Evolutionary conservation across 2,329 filamentous ascomycete genomes (phyloP).

Genomic region (Penicillium sp.): DNA sequence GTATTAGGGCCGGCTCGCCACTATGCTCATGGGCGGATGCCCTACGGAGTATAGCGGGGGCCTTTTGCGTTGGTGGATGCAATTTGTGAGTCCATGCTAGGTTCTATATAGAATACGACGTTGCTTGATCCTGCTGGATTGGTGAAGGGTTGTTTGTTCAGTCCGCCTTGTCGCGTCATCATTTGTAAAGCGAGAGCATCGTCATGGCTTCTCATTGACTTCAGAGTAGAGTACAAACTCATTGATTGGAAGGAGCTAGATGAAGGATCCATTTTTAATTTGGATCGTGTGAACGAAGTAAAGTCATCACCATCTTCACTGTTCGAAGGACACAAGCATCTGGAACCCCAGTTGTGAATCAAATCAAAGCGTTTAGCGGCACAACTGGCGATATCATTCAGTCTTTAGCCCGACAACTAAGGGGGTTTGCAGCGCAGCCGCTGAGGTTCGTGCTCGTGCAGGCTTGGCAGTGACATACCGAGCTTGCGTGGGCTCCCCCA

Average conservation of each 20-base stretch:
- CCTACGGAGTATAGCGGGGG: background rate
- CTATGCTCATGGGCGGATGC: background rate
- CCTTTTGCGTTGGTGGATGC: background rate
- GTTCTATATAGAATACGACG: background rate
- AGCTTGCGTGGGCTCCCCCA: constrained; percentile 7
- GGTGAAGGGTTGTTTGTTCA: background rate
- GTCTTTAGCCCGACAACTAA: background rate
- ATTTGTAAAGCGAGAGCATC: background rate
- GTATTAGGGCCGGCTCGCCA: background rate
- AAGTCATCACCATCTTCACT: background rate
- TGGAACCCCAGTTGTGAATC: background rate
- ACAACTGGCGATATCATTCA: background rate
- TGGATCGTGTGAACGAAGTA: background rate
- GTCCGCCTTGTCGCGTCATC: background rate
- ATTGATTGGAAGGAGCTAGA: background rate
- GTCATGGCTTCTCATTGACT: background rate
- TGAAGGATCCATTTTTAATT: background rate
- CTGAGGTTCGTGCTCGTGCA: background rate
- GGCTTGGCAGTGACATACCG: constrained; percentile 2
- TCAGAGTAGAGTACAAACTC: background rate
- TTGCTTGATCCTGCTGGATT: background rate
- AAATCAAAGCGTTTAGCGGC: background rate
- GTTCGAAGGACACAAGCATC: constrained; percentile 1
- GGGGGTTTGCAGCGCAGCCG: background rate
- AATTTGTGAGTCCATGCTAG: background rate